Conservation (phyloP, 306 rosid species). For the Oxytropis ochrocephala region DNA sequence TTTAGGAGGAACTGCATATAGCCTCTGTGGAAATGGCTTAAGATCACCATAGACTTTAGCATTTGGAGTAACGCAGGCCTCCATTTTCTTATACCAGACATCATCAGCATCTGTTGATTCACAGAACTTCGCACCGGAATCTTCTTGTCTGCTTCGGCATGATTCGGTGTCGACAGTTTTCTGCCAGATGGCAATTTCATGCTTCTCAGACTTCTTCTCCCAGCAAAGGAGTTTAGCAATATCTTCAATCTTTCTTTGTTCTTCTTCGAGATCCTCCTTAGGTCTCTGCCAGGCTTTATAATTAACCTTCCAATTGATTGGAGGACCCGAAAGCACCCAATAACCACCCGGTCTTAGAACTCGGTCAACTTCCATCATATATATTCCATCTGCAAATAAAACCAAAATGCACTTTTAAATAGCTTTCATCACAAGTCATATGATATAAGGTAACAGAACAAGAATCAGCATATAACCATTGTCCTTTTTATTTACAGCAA, state of each 20-base stretch:
- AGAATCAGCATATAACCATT: background rate
- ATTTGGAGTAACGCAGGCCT: constrained; percentile 61
- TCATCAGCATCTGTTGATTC: constrained; percentile 49
- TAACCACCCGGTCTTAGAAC: constrained; percentile 98
- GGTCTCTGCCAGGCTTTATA: constrained; percentile 89
- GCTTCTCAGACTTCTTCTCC: constrained; percentile 82
- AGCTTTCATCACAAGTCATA: constrained; percentile 2
- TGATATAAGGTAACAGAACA: constrained; percentile 15
- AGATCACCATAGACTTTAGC: constrained; percentile 46
- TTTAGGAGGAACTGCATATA: constrained; percentile 81
- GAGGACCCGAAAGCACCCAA: constrained; percentile 98
- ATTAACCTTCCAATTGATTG: constrained; percentile 79
- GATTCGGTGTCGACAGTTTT: constrained; percentile 64
- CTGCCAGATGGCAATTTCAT: constrained; percentile 85
- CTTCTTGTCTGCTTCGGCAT: constrained; percentile 63
- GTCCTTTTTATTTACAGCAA: constrained; percentile 7
- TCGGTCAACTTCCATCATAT: constrained; percentile 89
- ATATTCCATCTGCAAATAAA: constrained; percentile 63
- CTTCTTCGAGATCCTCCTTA: constrained; percentile 76
- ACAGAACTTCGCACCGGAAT: constrained; percentile 51
- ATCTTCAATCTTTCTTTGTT: constrained; percentile 79
- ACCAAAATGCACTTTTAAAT: constrained; percentile 12
- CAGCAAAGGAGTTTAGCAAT: constrained; percentile 88
- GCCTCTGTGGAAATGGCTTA: constrained; percentile 74
- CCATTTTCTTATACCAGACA: constrained; percentile 96